phyloP scores from a whole-genome alignment of 75 land plant genomes.

The Picea glauca region DNA sequence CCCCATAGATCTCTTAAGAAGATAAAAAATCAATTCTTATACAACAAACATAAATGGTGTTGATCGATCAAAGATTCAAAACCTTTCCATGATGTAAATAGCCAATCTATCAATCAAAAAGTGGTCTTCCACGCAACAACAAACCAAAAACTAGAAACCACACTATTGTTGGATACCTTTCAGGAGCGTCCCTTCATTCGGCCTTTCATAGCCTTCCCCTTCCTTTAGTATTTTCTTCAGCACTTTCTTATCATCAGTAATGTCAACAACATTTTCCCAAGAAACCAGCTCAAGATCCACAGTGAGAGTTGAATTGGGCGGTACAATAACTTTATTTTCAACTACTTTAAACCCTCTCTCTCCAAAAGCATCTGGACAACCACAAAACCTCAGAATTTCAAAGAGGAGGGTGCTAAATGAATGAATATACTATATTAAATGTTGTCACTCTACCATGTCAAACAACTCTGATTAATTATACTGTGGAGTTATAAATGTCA shows the following conservation, averaged over 20 bases:
- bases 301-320: conserved; percentile 55
- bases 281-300: conserved; percentile 63
- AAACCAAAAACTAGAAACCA: background rate
- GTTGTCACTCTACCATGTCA: background rate
- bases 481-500: too few species aligned
- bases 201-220: conserved; percentile 72
- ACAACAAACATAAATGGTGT: too few species aligned
- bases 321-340: conserved; percentile 42
- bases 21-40: background rate
- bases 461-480: background rate
- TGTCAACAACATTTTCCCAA: conserved; percentile 70
- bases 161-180: conserved; percentile 22
- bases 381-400: background rate
- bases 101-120: background rate
- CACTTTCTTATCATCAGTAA: conserved; percentile 66
- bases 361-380: conserved; percentile 63
- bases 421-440: background rate
- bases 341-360: conserved; percentile 51
- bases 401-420: background rate
- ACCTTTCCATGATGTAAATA: too few species aligned
- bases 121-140: background rate
- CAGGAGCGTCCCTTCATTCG: conserved; percentile 74
- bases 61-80: too few species aligned
- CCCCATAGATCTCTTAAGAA: too few species aligned
- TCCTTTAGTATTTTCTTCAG: conserved; percentile 66